Evolutionary conservation across 164 flowering plant genomes (phyloP).

Genomic region (Magnolia officinalis): DNA sequence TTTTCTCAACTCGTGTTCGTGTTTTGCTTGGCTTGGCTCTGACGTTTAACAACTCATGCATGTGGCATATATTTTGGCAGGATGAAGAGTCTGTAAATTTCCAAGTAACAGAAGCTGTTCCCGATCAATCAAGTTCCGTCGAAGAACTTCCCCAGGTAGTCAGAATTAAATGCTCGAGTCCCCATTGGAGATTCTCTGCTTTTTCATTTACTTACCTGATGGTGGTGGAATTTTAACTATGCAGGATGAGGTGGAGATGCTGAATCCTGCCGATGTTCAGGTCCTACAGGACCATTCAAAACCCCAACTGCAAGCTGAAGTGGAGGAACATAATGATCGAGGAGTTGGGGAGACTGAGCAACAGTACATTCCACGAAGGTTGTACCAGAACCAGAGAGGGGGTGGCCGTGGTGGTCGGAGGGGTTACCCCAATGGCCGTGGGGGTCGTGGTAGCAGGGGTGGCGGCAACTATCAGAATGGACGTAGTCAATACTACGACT

Average conservation of each 20-base stretch:
- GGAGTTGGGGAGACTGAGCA: constrained; percentile 29
- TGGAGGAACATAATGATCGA: constrained; percentile 18
- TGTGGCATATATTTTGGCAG: constrained; percentile 18
- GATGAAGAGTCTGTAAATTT: constrained; percentile 35
- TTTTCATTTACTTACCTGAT: not conserved
- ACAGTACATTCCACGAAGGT: constrained; percentile 41
- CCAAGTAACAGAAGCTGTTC: constrained; percentile 36
- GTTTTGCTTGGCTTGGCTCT: not conserved
- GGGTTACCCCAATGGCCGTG: constrained; percentile 65
- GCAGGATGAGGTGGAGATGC: constrained; percentile 45
- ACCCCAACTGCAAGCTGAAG: constrained; percentile 26
- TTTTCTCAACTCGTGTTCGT: too few relatives aligned
- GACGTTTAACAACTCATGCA: not conserved
- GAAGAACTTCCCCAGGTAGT: constrained; percentile 50
- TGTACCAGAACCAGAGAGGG: constrained; percentile 60
- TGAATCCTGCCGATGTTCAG: constrained; percentile 18
- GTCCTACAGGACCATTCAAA: constrained; percentile 31
- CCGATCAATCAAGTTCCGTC: constrained; percentile 28
- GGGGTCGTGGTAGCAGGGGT: constrained; percentile 58
- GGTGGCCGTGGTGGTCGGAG: constrained; percentile 63
- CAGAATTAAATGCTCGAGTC: not conserved
- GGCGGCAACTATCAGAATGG: constrained; percentile 70
- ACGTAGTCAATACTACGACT: constrained; percentile 52
- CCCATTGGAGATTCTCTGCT: not conserved
- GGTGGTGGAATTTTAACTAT: constrained; percentile 1